Evolutionary conservation across 2,329 filamentous ascomycete genomes (phyloP), one percentile per base, ranked within the genome.

Genomic region (Zarea fungicola): DNA sequence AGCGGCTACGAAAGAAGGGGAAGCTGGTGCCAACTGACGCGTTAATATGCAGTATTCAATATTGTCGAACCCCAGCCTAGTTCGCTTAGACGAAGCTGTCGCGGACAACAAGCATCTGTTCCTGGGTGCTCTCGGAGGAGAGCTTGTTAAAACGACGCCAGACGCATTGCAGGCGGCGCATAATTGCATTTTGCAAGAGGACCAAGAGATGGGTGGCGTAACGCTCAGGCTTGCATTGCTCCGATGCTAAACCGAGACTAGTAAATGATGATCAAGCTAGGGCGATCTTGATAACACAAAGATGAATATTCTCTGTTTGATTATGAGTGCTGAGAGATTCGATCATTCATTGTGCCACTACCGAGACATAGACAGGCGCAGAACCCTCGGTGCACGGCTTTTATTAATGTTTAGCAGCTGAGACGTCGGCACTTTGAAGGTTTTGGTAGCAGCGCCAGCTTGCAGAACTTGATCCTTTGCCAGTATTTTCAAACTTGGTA

Each of bases 1-100:
- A 96, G 69, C 80, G 85, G 56, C 74, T 96, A 54, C 81, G 91
- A 55, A 96, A 96, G 78, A 90, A 90, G 72, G 89, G 89, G 4
- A 87, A 87, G 1, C 75, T 96, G 42, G 80, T 88, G 52, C 81
- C 88, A 2, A 95, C 89, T 0, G 90, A 96, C 61, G 89, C 62
- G 83, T 96, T 52, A 85, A 84, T 69, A 92, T 96, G 84, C 84
- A 91, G 65, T 95, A 93, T 70, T 77, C 76, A 50, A 80, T 95
- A 6, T 71, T 92, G 29, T 76, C 78, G n/a, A 87, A 93, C 62
- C 84, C 86, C 0, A 84, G 89, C 4, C 76, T 78, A 34, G 76
- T 88, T 50, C 84, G 84, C 9, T 67, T 92, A 14, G 40, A 18
- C 18, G 78, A 75, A 50, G 73, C 77, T 48, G 80, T 83, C 6